Conservation (phyloP, 352 stramenopile species). For the Pythium myriotylum region DNA sequence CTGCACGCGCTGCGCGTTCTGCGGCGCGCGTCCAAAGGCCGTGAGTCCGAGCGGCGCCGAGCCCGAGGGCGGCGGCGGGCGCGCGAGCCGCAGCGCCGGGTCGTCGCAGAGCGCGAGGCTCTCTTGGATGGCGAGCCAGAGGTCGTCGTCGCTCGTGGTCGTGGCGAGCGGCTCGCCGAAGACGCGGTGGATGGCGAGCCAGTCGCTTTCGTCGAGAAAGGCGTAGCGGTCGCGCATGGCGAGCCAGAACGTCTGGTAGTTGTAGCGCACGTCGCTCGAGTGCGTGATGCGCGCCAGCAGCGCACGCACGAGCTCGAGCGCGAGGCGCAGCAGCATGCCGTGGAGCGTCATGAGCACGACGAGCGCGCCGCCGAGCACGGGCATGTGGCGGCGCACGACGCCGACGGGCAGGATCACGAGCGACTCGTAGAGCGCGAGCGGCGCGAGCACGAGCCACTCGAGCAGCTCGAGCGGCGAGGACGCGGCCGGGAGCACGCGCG, state of each 20-base stretch:
- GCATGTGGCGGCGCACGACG: constrained; percentile 76
- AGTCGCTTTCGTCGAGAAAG: constrained; percentile 46
- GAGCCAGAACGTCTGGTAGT: constrained; percentile 76
- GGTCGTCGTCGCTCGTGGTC: constrained; percentile 72
- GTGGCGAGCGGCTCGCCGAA: constrained; percentile 67
- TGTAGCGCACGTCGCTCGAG: constrained; percentile 61
- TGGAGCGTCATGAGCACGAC: constrained; percentile 81
- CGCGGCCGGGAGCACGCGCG: constrained; percentile 13
- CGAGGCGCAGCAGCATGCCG: constrained; percentile 67
- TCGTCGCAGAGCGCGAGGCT: constrained; percentile 75
- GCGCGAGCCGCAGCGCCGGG: constrained; percentile 55
- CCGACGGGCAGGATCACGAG: constrained; percentile 75
- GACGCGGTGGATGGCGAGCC: constrained; percentile 68
- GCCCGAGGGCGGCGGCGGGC: constrained; percentile 6
- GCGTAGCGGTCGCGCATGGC: constrained; percentile 74
- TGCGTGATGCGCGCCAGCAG: constrained; percentile 75
- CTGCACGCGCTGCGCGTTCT: constrained; percentile 27
- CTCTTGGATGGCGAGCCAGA: constrained; percentile 80
- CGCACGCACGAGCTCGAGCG: constrained; percentile 61
- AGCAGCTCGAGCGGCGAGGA: constrained; percentile 46
- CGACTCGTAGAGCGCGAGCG: constrained; percentile 76
- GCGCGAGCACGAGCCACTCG: constrained; percentile 58
- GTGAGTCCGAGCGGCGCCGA: constrained; percentile 22
- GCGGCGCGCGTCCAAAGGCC: constrained; percentile 36
- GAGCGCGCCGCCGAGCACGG: constrained; percentile 67